Evolutionary conservation across 2,329 filamentous ascomycete genomes (phyloP).

Genomic region (Ampelomyces quisqualis): DNA sequence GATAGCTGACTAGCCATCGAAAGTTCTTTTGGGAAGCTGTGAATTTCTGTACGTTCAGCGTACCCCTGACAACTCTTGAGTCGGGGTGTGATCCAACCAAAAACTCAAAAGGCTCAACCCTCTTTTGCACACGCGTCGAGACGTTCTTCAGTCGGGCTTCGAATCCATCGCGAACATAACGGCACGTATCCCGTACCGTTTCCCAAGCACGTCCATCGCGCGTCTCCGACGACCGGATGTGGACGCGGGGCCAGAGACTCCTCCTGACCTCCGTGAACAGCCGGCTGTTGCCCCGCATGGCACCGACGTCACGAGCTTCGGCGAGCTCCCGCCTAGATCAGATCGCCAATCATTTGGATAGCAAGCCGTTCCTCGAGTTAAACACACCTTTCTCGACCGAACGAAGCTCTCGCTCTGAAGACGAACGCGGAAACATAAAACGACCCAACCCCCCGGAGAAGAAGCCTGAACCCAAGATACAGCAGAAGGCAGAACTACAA

Average conservation of each 20-base stretch:
- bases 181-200: conserved; percentile 5
- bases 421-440: conserved; percentile 52
- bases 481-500: conserved; percentile 16
- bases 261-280: conserved; percentile 24
- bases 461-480: conserved; percentile 3
- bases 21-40: neutral
- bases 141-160: conserved; percentile 1
- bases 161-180: conserved; percentile 2
- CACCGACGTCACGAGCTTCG: conserved; percentile 42
- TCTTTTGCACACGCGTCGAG: conserved; percentile 5
- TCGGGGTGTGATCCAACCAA: conserved; percentile 8
- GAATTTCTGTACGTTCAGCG: neutral
- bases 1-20: neutral
- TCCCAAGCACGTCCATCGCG: conserved; percentile 7
- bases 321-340: conserved; percentile 57
- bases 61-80: conserved; percentile 1
- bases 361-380: conserved; percentile 57
- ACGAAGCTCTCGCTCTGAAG: conserved; percentile 52
- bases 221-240: conserved; percentile 36
- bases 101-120: neutral
- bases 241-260: conserved; percentile 26
- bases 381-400: conserved; percentile 66
- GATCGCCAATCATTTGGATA: conserved; percentile 62
- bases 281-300: conserved; percentile 36
- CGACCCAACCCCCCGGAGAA: conserved; percentile 4